Conservation (phyloP, 129 eudicot species). For the Flaveria ramosissima region DNA sequence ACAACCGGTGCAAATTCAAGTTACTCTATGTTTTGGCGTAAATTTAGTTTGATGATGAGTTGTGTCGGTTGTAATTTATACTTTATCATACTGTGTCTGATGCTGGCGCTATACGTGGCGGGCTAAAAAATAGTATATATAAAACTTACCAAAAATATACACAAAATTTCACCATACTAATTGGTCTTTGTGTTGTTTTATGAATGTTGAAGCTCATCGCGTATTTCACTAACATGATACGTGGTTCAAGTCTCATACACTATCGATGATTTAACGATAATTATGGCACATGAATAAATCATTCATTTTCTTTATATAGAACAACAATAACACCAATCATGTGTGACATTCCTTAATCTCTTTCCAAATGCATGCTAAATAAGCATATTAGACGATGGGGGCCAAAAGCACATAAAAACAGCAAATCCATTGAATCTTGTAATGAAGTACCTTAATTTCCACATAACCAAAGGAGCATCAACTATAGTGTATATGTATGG, state of each 20-base stretch:
- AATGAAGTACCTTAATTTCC: background rate
- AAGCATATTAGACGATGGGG: background rate
- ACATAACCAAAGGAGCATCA: background rate
- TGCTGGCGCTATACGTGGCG: no score
- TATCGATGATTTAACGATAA: slow-evolving; percentile 1
- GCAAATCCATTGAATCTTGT: background rate
- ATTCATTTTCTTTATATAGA: slow-evolving; percentile 27
- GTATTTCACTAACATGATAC: background rate
- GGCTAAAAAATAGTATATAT: no score
- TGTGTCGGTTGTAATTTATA: no score
- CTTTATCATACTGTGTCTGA: no score
- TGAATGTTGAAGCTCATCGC: background rate
- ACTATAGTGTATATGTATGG: no score
- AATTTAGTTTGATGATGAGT: no score
- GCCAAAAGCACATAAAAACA: background rate
- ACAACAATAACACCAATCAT: slow-evolving; percentile 35
- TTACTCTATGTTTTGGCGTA: no score
- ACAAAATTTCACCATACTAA: no score
- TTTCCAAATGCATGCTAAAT: slow-evolving; percentile 22
- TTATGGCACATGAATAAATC: slow-evolving; percentile 29
- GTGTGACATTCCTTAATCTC: slow-evolving; percentile 26
- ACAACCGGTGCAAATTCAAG: no score
- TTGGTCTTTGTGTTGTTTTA: background rate
- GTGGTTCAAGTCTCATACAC: background rate
- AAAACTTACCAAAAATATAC: no score